Base-by-base conservation (phyloP, 805 yeast species). In the Pichia manshurica region DNA sequence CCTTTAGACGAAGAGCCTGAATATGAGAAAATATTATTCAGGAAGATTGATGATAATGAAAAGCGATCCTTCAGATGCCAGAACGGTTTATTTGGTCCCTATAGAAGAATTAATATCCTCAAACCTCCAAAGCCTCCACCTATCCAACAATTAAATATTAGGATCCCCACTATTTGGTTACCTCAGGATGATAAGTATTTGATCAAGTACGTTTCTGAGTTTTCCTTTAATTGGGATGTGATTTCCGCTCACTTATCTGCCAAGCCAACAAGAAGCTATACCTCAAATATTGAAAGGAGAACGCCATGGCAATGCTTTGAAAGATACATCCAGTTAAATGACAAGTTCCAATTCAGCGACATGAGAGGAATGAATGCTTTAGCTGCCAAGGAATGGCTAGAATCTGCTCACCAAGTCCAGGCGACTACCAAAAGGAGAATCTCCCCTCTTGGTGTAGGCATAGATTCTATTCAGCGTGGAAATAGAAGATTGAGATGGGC, bases 301-400 rank as follows among this genome's bases (percentile, higher is more conserved):
- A 93, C 98, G 0, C 95, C 99, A 0, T 93, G 99, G 99, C 98
- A 91, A 63, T 91, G 98, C 63, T 93, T 93, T 69, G 99, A 93
- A 65, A 72, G 99, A 55, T 93, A 91, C 71, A 83, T 90, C 51
- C 98, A 91, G 67, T 73, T 93, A 54, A 88, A 87, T 57, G 96
- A 91, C 50, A 82, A 83, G 49, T 91, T 89, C 58, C 95, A 87
- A 54, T 78, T 87, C 51, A 71, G 80, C 37, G 98, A 91, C 59
- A 79, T 93, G 80, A 82, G 85, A 59, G 99, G 98, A 0, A 77
- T 84, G 17, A 79, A 86, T 57, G 87, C 97, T 0, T 78, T 79
- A 46, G 78, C 74, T 52, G 96, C 97, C 0, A 91, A 87, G 62
- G 80, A 80, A 52, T 93, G 98, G 98, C 67, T 91, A 31, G 96